Evolutionary conservation across 345 rosid genomes (phyloP), one percentile per base, ranked within the genome.

Genomic region (Raphanus raphanistrum): DNA sequence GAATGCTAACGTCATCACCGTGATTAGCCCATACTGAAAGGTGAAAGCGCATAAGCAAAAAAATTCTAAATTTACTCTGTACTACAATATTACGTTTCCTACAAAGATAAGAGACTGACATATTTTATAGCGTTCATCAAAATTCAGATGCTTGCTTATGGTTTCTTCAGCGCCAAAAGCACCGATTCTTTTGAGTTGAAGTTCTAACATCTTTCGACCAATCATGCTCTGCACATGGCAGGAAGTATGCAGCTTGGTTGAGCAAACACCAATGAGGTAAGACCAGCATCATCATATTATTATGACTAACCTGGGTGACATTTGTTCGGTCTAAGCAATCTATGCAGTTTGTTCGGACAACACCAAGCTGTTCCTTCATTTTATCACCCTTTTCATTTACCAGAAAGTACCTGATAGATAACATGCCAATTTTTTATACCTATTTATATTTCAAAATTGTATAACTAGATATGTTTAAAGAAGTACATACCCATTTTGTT

Each of bases 311-410:
- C 94, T 95, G 98, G 57, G 99, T 95, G 77, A 95, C 99, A 85
- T 95, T 92, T 32, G 98, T 95, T 74, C 98, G 96, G 81, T 95
- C 99, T 75, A 95, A 88, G 87, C 99, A 95, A 84, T 95, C 99
- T 48, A 95, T 92, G 83, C 99, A 95, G 78, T 95, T 95, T 71
- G 98, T 85, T 88, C 99, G 90, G 27, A 88, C 95, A 85, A 92
- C 84, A 73, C 97, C 98, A 77, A 80, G 84, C 84, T 95, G 99
- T 84, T 92, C 97, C 84, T 90, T 92, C 90, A 89, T 88, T 84
- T 91, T 95, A 80, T 95, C 99, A 76, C 92, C 87, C 85, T 91
- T 95, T 68, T 91, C 98, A 78, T 91, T 92, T 84, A 89, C 70
- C 66, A 95, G 84, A 82, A 92, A 87, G 76, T 92, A 94, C 85